Evolutionary conservation across 129 eudicot genomes (phyloP).

Genomic region (Helichrysum umbraculigerum): DNA sequence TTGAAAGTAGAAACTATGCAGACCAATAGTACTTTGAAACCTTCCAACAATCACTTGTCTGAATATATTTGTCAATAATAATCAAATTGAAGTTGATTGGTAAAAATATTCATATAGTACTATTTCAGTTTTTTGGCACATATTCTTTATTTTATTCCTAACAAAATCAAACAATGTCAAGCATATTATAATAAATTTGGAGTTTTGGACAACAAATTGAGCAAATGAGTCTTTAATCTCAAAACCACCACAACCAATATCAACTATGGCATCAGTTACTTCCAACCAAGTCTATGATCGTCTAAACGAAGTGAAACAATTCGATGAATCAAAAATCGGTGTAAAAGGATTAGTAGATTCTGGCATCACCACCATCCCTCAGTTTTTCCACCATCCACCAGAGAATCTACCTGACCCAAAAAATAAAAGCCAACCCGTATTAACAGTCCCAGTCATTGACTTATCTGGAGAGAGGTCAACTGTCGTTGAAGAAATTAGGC

Average conservation of each 20-base stretch:
- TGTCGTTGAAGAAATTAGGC: constrained; percentile 33
- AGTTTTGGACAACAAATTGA: constrained; percentile 32
- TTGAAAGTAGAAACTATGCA: too few species aligned
- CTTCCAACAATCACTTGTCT: too few species aligned
- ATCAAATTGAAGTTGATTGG: too few species aligned
- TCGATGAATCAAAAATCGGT: constrained; percentile 64
- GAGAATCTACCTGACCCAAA: constrained; percentile 38
- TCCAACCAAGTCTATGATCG: constrained; percentile 38
- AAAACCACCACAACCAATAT: background rate
- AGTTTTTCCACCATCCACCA: constrained; percentile 62
- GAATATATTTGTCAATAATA: too few species aligned
- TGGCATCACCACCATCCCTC: constrained; percentile 57
- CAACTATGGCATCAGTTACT: constrained; percentile 20
- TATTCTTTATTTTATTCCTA: too few species aligned
- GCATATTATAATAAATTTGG: too few species aligned
- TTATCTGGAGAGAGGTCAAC: constrained; percentile 40
- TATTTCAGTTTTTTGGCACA: too few species aligned
- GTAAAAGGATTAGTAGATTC: constrained; percentile 64
- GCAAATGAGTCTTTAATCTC: background rate
- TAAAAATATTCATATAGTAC: too few species aligned
- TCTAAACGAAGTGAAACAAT: constrained; percentile 40
- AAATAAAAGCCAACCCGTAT: constrained; percentile 2
- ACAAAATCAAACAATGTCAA: too few species aligned
- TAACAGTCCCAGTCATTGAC: constrained; percentile 45
- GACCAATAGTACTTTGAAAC: too few species aligned